phyloP scores from a whole-genome alignment of 352 stramenopile genomes.

The Globisporangium rhizosaccharum region DNA sequence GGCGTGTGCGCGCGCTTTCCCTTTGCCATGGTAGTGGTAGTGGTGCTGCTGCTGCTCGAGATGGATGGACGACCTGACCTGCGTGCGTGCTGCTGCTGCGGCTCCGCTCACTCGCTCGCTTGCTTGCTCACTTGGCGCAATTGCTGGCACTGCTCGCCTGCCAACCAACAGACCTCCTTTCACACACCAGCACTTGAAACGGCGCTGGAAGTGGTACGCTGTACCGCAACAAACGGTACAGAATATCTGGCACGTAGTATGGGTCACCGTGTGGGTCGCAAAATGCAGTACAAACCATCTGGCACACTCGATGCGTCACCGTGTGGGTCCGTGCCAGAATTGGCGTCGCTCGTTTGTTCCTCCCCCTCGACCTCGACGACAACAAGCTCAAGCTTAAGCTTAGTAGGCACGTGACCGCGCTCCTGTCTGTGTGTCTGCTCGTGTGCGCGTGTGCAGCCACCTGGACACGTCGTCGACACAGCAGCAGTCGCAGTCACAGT shows the following conservation, averaged over 20 bases:
- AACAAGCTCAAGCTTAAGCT: not conserved
- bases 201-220: not conserved
- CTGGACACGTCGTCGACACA: too few species aligned
- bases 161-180: not conserved
- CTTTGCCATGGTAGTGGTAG: constrained; percentile 11
- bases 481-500: too few species aligned
- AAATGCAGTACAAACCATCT: not conserved
- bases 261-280: too few species aligned
- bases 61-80: not conserved
- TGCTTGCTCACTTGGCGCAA: not conserved
- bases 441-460: not conserved
- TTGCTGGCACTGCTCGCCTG: not conserved
- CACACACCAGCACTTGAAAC: not conserved
- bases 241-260: not conserved
- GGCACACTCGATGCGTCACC: too few species aligned
- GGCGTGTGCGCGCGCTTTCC: constrained; percentile 12
- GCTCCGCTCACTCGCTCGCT: too few species aligned
- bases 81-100: not conserved
- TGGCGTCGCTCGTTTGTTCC: not conserved
- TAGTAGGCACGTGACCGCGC: not conserved
- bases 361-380: not conserved
- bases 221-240: not conserved
- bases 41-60: not conserved
- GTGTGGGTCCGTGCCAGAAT: too few species aligned
- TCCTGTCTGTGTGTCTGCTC: not conserved